These are phyloP conservation scores for apple (Malus domestica) DNA, from an alignment of 306 rosid genomes.

Conservation along the genomic window ASM211411v1 NC_041803.1:26417001-26417500, in stretches of 20 bases:
- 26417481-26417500: too few species aligned
- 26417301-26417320: background rate
- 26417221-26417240: background rate
- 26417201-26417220: background rate
- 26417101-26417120: too few species aligned
- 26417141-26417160: too few species aligned
- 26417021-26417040: background rate
- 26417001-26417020: background rate
- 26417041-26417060: too few species aligned
- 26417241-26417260: background rate
- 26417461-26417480: too few species aligned
- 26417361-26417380: background rate
- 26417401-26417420: background rate
- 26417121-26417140: too few species aligned
- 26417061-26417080: too few species aligned
- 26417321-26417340: background rate
- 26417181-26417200: background rate
- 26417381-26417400: background rate
- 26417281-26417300: too few species aligned
- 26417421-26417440: accelerated
- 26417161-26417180: background rate
- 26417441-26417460: too few species aligned
- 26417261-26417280: background rate
- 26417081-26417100: too few species aligned
- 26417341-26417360: background rate